These are phyloP conservation scores for Heimioporus retisporus DNA, from an alignment of 1,284 basidiomycete species.

Conservation along the genomic window DNA sequence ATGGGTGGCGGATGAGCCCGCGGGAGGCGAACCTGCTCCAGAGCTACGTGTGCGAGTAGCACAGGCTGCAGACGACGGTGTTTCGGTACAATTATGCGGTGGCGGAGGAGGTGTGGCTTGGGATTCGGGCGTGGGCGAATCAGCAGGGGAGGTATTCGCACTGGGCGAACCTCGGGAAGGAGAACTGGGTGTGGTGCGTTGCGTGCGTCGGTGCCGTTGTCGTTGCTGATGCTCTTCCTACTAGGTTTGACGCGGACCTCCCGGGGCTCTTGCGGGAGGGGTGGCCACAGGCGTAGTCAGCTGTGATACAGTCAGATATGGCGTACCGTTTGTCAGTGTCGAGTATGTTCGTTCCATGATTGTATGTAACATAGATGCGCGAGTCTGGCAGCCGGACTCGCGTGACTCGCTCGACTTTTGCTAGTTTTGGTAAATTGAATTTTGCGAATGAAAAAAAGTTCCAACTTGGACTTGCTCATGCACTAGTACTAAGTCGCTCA, in stretches of 20 bases:
- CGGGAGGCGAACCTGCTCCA: accelerated
- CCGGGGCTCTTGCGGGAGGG: conserved; percentile 20
- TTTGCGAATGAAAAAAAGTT: too few relatives aligned
- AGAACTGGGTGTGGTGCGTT: conserved; percentile 35
- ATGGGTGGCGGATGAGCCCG: conserved; percentile 33
- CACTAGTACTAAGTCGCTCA: not conserved
- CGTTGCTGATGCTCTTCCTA: too few relatives aligned
- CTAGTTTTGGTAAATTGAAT: too few relatives aligned
- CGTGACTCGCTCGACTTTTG: too few relatives aligned
- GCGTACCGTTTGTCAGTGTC: too few relatives aligned
- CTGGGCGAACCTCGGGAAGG: not conserved
- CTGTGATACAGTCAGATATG: too few relatives aligned
- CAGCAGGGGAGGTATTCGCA: conserved; percentile 24
- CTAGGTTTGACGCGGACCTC: conserved; percentile 37
- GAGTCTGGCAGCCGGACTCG: too few relatives aligned
- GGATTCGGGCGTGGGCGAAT: conserved; percentile 22
- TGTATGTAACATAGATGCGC: too few relatives aligned
- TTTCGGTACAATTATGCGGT: conserved; percentile 40
- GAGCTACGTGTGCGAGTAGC: not conserved
- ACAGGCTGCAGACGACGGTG: conserved; percentile 23
- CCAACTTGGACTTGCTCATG: too few relatives aligned
- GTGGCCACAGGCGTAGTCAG: too few relatives aligned
- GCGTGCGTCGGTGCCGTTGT: too few relatives aligned
- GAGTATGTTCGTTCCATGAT: too few relatives aligned
- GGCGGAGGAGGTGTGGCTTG: conserved; percentile 4